Conservation (phyloP, 495 filamentous ascomycete species). For the Lineolata rhizophorae region DNA sequence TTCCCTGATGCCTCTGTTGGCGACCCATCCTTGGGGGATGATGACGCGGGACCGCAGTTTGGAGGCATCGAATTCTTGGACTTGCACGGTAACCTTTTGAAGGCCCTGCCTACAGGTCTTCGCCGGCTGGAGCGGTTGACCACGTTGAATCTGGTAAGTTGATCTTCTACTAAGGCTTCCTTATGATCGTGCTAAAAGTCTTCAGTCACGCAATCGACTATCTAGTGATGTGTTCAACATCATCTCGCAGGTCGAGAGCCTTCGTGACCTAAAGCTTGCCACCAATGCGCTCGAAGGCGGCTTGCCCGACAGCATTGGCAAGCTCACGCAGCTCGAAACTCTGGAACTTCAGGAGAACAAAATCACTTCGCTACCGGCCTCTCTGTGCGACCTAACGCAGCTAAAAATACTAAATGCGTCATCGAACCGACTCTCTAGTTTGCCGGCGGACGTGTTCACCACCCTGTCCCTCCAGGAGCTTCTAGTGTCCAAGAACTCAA, state of each 20-base stretch:
- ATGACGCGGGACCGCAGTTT: constrained; percentile 56
- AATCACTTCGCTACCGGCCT: constrained; percentile 49
- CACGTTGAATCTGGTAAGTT: constrained; percentile 52
- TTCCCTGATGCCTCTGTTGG: constrained; percentile 68
- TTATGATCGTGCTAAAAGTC: constrained; percentile 3
- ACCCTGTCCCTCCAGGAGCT: constrained; percentile 52
- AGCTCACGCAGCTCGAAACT: constrained; percentile 45
- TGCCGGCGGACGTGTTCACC: constrained; percentile 48
- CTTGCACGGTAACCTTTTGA: constrained; percentile 63
- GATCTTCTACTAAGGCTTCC: constrained; percentile 1
- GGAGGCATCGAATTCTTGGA: constrained; percentile 66
- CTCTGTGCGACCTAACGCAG: constrained; percentile 35
- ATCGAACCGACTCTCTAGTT: constrained; percentile 43
- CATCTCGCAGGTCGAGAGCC: constrained; percentile 40
- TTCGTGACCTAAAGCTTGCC: constrained; percentile 63
- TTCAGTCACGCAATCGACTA: constrained; percentile 59
- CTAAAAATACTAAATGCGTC: constrained; percentile 58
- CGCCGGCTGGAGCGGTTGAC: constrained; percentile 50
- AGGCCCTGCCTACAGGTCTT: constrained; percentile 49
- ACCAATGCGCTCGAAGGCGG: constrained; percentile 53
- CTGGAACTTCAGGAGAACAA: constrained; percentile 67
- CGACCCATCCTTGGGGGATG: no score
- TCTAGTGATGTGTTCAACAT: constrained; percentile 44
- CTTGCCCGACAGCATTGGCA: constrained; percentile 32
- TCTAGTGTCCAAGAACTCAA: constrained; percentile 53